Percentiles rank a stretch among this genome's conserved stretches.
phyloP scores from a whole-genome alignment of 148 eudicot genomes.

The Rheum nobile region DNA sequence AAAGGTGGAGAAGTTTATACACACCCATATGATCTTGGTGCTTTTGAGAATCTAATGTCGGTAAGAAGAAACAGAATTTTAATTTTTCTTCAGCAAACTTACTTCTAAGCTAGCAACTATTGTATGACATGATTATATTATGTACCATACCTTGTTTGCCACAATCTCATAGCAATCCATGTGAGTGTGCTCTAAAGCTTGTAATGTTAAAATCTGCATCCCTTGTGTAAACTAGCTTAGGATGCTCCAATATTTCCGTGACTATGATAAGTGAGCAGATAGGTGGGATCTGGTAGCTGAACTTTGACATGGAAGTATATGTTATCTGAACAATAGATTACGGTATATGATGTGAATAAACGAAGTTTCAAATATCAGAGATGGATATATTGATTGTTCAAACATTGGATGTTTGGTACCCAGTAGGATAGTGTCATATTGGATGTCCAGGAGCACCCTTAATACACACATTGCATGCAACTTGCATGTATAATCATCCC shows the following conservation, averaged over 20 bases:
- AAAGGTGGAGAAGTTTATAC: slow-evolving; percentile 85
- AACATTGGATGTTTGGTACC: not conserved
- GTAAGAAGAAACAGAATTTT: slow-evolving; percentile 28
- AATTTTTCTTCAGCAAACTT: not conserved
- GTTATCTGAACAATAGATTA: not conserved
- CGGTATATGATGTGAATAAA: not conserved
- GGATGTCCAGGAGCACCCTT: not conserved
- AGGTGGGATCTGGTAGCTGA: not conserved
- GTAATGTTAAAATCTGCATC: not conserved
- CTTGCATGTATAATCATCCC: not conserved
- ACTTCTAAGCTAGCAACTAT: not conserved
- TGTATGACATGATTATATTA: not conserved
- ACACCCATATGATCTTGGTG: slow-evolving; percentile 93
- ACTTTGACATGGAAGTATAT: not conserved
- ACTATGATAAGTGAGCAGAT: not conserved
- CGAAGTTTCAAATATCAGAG: not conserved
- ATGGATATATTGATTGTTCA: not conserved
- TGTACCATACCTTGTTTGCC: not conserved
- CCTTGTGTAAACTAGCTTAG: not conserved
- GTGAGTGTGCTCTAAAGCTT: not conserved
- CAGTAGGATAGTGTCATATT: not conserved
- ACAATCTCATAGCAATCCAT: not conserved
- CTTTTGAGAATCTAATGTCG: slow-evolving; percentile 57
- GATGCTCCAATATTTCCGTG: not conserved
- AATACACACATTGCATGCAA: not conserved